Conservation (phyloP, 306 rosid genomes). For the Rosa rugosa region DNA sequence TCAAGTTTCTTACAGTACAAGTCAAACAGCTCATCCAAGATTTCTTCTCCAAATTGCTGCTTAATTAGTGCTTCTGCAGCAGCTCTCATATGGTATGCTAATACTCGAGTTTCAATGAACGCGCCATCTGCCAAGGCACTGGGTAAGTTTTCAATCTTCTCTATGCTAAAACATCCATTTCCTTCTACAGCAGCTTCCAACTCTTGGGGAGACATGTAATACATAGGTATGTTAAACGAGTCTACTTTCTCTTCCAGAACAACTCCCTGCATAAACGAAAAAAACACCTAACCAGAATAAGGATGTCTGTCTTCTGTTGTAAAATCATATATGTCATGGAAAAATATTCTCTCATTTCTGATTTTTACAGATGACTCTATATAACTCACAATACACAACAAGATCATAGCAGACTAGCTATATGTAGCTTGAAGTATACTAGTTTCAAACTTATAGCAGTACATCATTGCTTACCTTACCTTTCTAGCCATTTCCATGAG, state of each 20-base stretch:
- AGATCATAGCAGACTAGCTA: not conserved
- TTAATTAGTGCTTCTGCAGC: not conserved
- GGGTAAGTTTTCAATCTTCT: not conserved
- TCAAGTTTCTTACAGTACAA: not conserved
- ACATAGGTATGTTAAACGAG: not conserved
- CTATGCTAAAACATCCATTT: constrained; percentile 12
- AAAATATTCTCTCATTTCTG: not conserved
- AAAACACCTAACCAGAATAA: not conserved
- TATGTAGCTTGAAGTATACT: too few species aligned
- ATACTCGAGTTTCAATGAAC: not conserved
- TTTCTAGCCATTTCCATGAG: constrained; percentile 33
- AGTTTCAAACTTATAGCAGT: not conserved
- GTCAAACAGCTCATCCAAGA: constrained; percentile 12
- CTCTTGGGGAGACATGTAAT: not conserved
- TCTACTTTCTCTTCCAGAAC: not conserved
- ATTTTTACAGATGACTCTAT: not conserved
- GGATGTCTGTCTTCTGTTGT: not conserved
- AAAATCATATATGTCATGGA: too few species aligned
- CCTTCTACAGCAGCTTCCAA: not conserved
- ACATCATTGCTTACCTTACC: constrained; percentile 30
- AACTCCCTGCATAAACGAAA: not conserved
- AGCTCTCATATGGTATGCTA: not conserved
- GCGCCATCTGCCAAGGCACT: not conserved
- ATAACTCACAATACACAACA: not conserved
- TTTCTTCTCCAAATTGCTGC: not conserved